Conservation (phyloP, 768 basidiomycete species). For the Scleroderma citrinum region DNA sequence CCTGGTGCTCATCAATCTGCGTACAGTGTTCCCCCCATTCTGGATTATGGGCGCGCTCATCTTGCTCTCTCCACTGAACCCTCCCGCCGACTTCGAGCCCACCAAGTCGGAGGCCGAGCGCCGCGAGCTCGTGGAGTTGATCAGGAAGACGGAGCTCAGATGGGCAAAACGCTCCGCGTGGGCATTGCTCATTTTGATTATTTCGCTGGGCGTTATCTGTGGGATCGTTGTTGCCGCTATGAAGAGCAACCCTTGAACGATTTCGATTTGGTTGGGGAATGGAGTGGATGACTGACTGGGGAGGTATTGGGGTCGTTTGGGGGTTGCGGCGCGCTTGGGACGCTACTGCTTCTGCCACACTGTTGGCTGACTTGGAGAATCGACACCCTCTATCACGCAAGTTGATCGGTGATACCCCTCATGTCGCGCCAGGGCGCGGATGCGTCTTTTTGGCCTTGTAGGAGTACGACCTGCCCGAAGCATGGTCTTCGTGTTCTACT, state of each 20-base stretch:
- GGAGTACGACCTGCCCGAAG: too few relatives aligned
- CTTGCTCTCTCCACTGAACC: conserved; percentile 35
- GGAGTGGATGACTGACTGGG: too few relatives aligned
- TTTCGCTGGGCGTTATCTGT: conserved; percentile 1
- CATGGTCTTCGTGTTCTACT: too few relatives aligned
- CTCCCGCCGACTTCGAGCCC: conserved; percentile 23
- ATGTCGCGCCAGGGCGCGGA: too few relatives aligned
- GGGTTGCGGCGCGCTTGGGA: too few relatives aligned
- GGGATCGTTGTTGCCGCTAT: conserved; percentile 5
- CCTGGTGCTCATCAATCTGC: not conserved
- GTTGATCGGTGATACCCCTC: too few relatives aligned
- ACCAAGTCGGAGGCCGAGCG: conserved; percentile 34
- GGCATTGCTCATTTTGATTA: conserved; percentile 6
- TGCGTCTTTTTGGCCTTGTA: too few relatives aligned
- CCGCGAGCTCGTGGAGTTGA: conserved; percentile 22
- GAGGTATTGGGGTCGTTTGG: too few relatives aligned
- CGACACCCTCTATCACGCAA: too few relatives aligned
- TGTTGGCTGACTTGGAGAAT: too few relatives aligned
- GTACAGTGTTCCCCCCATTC: conserved; percentile 42
- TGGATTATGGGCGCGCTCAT: conserved; percentile 41
- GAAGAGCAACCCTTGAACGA: not conserved
- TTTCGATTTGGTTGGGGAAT: not conserved
- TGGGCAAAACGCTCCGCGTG: conserved; percentile 36
- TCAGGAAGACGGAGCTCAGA: conserved; percentile 33
- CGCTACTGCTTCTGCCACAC: not conserved